Base-by-base conservation (phyloP, 1,139 yeast species). In the Hansenula lynferdii region DNA sequence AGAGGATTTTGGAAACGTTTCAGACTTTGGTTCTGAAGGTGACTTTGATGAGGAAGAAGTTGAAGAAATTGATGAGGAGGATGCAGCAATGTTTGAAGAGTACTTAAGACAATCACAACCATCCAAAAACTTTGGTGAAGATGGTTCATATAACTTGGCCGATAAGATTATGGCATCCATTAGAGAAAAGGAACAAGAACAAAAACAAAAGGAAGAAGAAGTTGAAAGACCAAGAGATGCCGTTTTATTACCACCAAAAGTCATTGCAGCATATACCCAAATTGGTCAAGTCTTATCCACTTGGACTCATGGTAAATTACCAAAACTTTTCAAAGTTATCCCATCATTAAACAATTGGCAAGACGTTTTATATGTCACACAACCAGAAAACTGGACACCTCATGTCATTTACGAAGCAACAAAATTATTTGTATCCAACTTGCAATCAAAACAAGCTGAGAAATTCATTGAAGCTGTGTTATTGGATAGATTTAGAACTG, bases 321-420 rank as follows among this genome's bases (percentile, higher is more conserved):
- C 98, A 17, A 90, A 92, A 56, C 75, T 95, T 28, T 92, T 92
- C 70, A 92, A 92, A 60, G 95, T 92, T 42, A 76, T 94, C 43
- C 99, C 99, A 28, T 77, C 95, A 8, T 72, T 92, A 49, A 81
- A 77, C 51, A 90, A 90, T 62, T 92, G 99, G 99, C 89, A 89
- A 59, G 97, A 92, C 60, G 85, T 94, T 27, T 67, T 92, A 29
- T 90, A 80, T 54, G 97, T 92, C 22, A 90, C 98, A 3, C 79
- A 86, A 51, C 98, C 98, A 10, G 87, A 80, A 44, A 67, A 71
- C 23, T 92, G 99, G 99, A 85, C 97, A 7, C 92, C 97, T n/a
- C 94, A 90, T 57, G 96, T 95, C 3, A 81, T 85, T 2, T 92
- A 84, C 57, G 97, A 94, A 61, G 98, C 97, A 4, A 87, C 98